Base-by-base conservation (phyloP, 208 protist genomes). In the Zelonia costaricensis region DNA sequence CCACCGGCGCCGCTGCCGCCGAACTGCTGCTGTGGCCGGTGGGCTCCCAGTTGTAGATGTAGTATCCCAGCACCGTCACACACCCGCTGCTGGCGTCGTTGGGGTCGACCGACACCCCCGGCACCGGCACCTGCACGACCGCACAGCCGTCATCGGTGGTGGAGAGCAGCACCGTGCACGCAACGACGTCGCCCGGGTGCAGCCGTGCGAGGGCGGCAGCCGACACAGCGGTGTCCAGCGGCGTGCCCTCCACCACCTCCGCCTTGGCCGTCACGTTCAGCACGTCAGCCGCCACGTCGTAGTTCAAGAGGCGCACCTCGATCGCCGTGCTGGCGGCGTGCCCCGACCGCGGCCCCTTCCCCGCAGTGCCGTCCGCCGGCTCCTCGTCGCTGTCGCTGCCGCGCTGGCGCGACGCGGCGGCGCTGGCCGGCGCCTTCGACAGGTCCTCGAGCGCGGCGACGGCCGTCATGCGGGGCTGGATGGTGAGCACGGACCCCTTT, bases 271-370 rank as follows among this genome's bases (percentile, higher is more conserved):
- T 92, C 35, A 91, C 85, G 60, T 91, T 85, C 7, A 86, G 78
- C 15, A 95, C 84, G 53, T 80, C 61, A 0, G 71, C 46, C 8
- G 72, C 59, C 35, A 88, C 79, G 48, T 95, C 89, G 69, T 90
- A 92, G 76, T 91, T 87, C 15, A 95, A 66, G 47, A 95, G 28
- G 2, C 89, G 89, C 52, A 95, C 89, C 74, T 92, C 83, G 5
- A 90, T 47, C 1, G 69, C 47, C 13, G 44, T 54, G 51, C 36
- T 53, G 9, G 36, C 6, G 7, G 52, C 42, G 27, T 25, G 27
- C 16, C 23, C 27, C n/a, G 31, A 25, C 59, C 0, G 23, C 42
- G 0, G 33, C 40, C 15, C 54, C 61, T 57, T 35, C 28, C 18
- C 10, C 43, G 27, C 22, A 6, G 5, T 8, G n/a, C 35, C 10